Base-by-base conservation (phyloP, 139 green algal species). In the Raphidocelis subcapitata region DNA sequence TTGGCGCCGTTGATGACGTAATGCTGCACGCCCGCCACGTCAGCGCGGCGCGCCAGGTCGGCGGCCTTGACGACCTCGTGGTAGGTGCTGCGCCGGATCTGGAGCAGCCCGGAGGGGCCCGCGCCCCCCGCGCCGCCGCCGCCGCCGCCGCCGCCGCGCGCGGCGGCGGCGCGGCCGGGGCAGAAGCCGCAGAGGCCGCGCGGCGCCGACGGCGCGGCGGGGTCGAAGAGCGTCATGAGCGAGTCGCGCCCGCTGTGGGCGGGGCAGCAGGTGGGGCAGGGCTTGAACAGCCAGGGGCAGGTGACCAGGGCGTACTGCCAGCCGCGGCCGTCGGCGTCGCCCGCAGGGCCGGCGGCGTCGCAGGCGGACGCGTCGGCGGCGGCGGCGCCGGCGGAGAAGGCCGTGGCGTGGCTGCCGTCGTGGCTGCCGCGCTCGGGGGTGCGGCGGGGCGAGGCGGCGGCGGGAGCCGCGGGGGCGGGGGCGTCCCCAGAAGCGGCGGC, bases 1-100 rank as follows among this genome's bases (percentile, higher is more conserved):
- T 86, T 83, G 23, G 86, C 81, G 51, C 82, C 82, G 72, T 96
- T 96, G 81, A 96, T 96, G 29, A 92, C 82, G 79, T 96, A 96
- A 16, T 88, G 78, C 78, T 97, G 92, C 54, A 97, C 87, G 32
- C 76, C 81, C 0, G 47, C 41, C 5, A 90, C 79, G 69, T 97
- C 88, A 31, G 66, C 69, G 31, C 86, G 49, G 2, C 59, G 28
- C 5, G 57, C 61, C 31, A 97, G 73, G 64, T 97, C 92, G 4
- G 69, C 63, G 31, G 91, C 75, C 52, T 91, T 89, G 36, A 97
- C 88, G 2, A 94, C 92, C 62, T 97, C 90, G 72, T 97, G 90
- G 78, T 97, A 97, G 12, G 85, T 91, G 73, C 65, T 82, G 52
- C 87, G 86, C 16, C 87, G 82, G 2, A 92, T 79, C 81, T 92